Conservation (phyloP, 2,329 filamentous ascomycete species). For the Hirsutella minnesotensis region DNA sequence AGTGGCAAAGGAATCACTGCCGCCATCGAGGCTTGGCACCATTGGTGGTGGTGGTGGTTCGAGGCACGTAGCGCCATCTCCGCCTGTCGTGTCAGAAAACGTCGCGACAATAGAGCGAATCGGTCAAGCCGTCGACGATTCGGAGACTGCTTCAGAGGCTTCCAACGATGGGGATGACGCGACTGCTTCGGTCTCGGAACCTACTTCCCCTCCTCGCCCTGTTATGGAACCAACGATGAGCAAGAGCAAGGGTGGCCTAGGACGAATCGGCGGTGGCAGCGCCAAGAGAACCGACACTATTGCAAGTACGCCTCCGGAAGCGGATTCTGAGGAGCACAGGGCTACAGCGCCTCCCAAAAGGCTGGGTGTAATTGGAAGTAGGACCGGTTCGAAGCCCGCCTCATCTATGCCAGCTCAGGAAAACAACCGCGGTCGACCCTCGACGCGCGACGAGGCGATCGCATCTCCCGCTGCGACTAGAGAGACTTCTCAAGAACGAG, state of each 20-base stretch:
- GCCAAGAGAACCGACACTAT: conserved; percentile 8
- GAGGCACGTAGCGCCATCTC: conserved; percentile 14
- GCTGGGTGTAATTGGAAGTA: conserved; percentile 24
- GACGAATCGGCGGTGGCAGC: conserved; percentile 27
- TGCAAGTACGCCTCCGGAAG: background rate
- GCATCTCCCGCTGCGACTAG: conserved; percentile 18
- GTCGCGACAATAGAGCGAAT: conserved; percentile 2
- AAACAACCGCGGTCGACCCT: conserved; percentile 10
- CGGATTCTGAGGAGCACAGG: background rate
- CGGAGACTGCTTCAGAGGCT: conserved; percentile 33
- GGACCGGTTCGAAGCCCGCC: conserved; percentile 5
- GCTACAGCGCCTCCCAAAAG: conserved; percentile 9
- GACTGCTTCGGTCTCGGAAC: conserved; percentile 11
- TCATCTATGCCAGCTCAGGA: conserved; percentile 3
- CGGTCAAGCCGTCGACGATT: conserved; percentile 13
- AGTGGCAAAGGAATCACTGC: conserved; percentile 7
- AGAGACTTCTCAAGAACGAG: conserved; percentile 32
- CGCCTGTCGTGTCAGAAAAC: conserved; percentile 8
- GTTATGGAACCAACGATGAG: conserved; percentile 7
- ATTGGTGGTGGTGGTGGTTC: conserved; percentile 25
- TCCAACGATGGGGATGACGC: conserved; percentile 17
- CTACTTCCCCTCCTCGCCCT: conserved; percentile 11
- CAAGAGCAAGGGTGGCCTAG: conserved; percentile 21
- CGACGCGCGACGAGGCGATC: conserved; percentile 5
- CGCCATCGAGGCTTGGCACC: conserved; percentile 18